Percentiles rank a stretch among this genome's conserved stretches.
Conservation (phyloP, 768 basidiomycete genomes). For the Chalciporus pseudorubinellus region DNA sequence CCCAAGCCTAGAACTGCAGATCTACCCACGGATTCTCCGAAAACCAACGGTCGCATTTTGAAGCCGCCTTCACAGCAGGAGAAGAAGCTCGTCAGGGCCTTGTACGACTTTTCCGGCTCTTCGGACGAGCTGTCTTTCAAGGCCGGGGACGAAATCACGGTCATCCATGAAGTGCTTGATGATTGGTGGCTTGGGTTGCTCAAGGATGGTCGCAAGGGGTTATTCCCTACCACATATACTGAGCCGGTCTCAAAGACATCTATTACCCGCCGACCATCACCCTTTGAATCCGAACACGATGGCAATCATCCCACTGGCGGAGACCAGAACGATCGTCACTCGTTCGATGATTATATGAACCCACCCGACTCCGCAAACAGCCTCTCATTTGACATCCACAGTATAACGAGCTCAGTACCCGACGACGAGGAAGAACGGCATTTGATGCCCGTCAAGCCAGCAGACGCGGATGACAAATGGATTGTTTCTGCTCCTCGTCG, state of each 20-base stretch:
- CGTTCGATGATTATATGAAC: conserved; percentile 16
- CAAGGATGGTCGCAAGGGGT: conserved; percentile 58
- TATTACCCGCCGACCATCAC: conserved; percentile 24
- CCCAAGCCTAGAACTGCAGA: conserved; percentile 27
- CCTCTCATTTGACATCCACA: conserved; percentile 35
- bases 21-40: conserved; percentile 24
- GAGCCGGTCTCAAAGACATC: conserved; percentile 36
- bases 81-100: conserved; percentile 59
- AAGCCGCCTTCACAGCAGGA: conserved; percentile 51
- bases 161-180: conserved; percentile 78
- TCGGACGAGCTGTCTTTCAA: conserved; percentile 77
- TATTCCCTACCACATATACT: conserved; percentile 81
- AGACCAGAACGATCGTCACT: conserved; percentile 24
- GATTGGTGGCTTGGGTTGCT: conserved; percentile 91
- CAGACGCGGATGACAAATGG: conserved; percentile 23
- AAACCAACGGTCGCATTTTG: conserved; percentile 39
- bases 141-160: conserved; percentile 70
- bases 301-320: conserved; percentile 1
- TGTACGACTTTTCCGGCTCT: conserved; percentile 73
- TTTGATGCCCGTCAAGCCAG: conserved; percentile 29
- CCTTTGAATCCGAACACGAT: conserved; percentile 31
- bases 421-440: conserved; percentile 46
- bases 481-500: conserved; percentile 22
- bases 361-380: conserved; percentile 24
- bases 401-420: conserved; percentile 40